Conservation (phyloP, 176 grass and related monocot species). For the Oryza brachyantha region DNA sequence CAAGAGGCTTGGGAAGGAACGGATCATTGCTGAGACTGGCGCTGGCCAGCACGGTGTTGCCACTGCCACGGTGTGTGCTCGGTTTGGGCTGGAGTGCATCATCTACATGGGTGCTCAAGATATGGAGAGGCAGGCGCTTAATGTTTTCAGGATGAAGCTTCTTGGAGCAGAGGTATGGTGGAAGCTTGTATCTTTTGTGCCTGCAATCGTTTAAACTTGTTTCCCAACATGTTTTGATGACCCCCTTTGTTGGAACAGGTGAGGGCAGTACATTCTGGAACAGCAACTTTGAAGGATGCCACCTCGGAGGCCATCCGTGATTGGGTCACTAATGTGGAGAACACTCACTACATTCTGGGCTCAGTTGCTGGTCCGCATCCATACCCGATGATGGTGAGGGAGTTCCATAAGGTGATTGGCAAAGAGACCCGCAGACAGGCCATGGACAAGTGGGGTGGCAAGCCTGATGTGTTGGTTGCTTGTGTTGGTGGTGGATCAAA, state of each 20-base stretch:
- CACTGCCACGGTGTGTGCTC: slow-evolving; percentile 84
- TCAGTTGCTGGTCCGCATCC: slow-evolving; percentile 90
- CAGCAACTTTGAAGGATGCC: slow-evolving; percentile 93
- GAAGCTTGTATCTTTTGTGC: background rate
- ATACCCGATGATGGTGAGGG: slow-evolving; percentile 98
- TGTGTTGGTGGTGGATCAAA: slow-evolving; percentile 96
- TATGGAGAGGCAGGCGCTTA: slow-evolving; percentile 97
- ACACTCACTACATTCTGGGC: slow-evolving; percentile 91
- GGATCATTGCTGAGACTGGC: slow-evolving; percentile 93
- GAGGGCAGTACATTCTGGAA: slow-evolving; percentile 83
- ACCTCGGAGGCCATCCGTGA: slow-evolving; percentile 95
- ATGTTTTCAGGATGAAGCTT: slow-evolving; percentile 96
- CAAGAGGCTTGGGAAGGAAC: slow-evolving; percentile 77
- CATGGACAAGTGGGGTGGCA: slow-evolving; percentile 87
- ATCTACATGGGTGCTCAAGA: slow-evolving; percentile 98
- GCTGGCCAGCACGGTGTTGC: slow-evolving; percentile 96
- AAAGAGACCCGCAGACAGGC: slow-evolving; percentile 89
- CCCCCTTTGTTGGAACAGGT: slow-evolving; percentile 48
- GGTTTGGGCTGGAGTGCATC: slow-evolving; percentile 77
- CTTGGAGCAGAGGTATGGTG: slow-evolving; percentile 82
- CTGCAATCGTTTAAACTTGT: background rate
- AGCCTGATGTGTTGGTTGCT: slow-evolving; percentile 87
- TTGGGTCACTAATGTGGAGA: slow-evolving; percentile 92
- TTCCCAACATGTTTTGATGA: background rate
- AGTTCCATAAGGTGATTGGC: slow-evolving; percentile 92